Percentiles rank a stretch among this genome's conserved stretches.
These are phyloP conservation scores for Lodderomyces oxycetoniae DNA, from an alignment of 1,139 yeast genomes.

Conservation along the genomic window DNA sequence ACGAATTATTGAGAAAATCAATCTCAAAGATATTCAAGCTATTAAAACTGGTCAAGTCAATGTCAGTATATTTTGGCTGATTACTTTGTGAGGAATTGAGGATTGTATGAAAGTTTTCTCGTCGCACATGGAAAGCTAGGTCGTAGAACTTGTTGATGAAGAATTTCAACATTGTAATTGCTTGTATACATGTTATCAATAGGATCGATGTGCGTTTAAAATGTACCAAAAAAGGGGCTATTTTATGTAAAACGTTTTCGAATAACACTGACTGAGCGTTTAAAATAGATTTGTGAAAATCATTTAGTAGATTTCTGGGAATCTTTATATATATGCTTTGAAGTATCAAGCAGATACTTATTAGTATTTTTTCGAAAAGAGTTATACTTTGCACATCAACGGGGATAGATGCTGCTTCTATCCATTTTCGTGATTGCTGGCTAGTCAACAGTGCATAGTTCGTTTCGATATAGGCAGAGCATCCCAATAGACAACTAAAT, in stretches of 20 bases:
- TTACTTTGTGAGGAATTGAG: too few relatives aligned
- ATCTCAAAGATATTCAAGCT: slow-evolving; percentile 26
- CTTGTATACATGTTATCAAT: slow-evolving; percentile 26
- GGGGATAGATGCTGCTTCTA: background rate
- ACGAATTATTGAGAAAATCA: slow-evolving; percentile 22
- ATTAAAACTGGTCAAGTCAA: slow-evolving; percentile 12
- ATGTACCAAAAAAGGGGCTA: slow-evolving; percentile 13
- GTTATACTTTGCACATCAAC: slow-evolving; percentile 1
- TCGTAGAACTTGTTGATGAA: slow-evolving; percentile 20
- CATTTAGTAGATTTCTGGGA: slow-evolving; percentile 9
- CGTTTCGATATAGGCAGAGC: slow-evolving; percentile 20
- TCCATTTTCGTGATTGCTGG: slow-evolving; percentile 19
- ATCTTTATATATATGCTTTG: slow-evolving; percentile 18
- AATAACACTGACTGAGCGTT: slow-evolving; percentile 33
- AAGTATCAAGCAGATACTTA: slow-evolving; percentile 29
- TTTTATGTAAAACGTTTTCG: slow-evolving; percentile 23
- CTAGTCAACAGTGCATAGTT: slow-evolving; percentile 7
- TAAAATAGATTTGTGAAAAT: slow-evolving; percentile 18
- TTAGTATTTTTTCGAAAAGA: slow-evolving; percentile 21
- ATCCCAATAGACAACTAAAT: slow-evolving; percentile 29
- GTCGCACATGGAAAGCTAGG: slow-evolving; percentile 7
- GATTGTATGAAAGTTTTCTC: too few relatives aligned
- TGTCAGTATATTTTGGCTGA: background rate
- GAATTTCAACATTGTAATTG: slow-evolving; percentile 29
- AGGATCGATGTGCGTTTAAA: slow-evolving; percentile 19